phyloP scores from a whole-genome alignment of 2,329 filamentous ascomycete species.

The Botrytis paeoniae region DNA sequence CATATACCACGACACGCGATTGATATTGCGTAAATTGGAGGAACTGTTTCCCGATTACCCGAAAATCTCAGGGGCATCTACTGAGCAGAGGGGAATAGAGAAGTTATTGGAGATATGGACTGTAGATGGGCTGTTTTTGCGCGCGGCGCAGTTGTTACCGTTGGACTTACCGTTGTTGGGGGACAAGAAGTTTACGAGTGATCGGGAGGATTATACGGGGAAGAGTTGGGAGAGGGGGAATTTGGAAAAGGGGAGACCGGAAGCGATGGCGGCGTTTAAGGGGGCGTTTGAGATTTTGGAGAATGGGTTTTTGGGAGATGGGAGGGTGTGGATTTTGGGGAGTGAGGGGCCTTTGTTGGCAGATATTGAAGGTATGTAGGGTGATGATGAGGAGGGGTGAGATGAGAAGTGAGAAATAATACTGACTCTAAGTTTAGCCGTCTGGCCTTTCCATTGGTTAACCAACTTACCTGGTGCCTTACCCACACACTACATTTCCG shows the following conservation, averaged over 20 bases:
- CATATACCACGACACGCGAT: slow-evolving; percentile 66
- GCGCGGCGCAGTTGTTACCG: slow-evolving; percentile 1
- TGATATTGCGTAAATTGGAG: slow-evolving; percentile 66
- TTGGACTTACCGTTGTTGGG: slow-evolving; percentile 39
- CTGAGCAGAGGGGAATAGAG: slow-evolving; percentile 40
- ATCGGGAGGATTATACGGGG: slow-evolving; percentile 50
- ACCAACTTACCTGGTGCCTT: slow-evolving; percentile 53
- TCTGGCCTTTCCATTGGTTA: slow-evolving; percentile 69
- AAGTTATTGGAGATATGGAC: slow-evolving; percentile 55
- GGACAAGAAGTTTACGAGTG: slow-evolving; percentile 58
- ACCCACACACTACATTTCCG: slow-evolving; percentile 50
- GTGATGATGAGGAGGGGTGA: neutral
- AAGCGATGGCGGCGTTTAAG: slow-evolving; percentile 54
- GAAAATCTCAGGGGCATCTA: neutral
- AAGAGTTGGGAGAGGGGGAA: slow-evolving; percentile 41
- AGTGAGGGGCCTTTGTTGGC: slow-evolving; percentile 53
- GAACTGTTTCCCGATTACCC: slow-evolving; percentile 44
- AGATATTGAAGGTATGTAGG: slow-evolving; percentile 58
- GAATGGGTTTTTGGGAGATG: slow-evolving; percentile 60
- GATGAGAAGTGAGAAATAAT: neutral
- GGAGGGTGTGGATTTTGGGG: slow-evolving; percentile 61
- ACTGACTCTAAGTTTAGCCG: slow-evolving; percentile 30
- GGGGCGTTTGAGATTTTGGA: slow-evolving; percentile 58
- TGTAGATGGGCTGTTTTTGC: slow-evolving; percentile 42
- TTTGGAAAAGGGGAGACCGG: slow-evolving; percentile 47